Percentiles rank a stretch among this genome's conserved stretches.
Conservation (phyloP, 257 asterid genomes). For the Oldenlandia corymbosa region DNA sequence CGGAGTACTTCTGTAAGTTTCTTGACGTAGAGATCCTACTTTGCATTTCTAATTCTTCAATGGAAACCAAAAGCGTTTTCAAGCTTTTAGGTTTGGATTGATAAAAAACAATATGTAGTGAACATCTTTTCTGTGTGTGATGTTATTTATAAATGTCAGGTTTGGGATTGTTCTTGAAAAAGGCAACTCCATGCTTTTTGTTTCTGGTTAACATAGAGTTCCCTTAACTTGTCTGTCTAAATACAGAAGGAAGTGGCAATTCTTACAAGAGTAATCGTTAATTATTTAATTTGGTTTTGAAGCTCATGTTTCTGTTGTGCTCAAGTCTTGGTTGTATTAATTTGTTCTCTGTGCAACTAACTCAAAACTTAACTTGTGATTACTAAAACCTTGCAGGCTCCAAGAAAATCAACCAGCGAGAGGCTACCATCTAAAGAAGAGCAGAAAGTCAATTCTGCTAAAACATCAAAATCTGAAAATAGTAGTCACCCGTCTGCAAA, state of each 20-base stretch:
- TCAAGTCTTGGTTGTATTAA: not conserved
- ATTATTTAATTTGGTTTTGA: not conserved
- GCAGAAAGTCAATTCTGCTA: slow-evolving; percentile 38
- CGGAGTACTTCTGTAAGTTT: slow-evolving; percentile 73
- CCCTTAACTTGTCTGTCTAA: not conserved
- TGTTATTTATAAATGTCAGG: not conserved
- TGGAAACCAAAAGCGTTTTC: not conserved
- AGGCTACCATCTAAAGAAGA: slow-evolving; percentile 56
- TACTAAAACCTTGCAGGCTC: slow-evolving; percentile 39
- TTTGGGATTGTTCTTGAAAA: not conserved
- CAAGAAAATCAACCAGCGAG: slow-evolving; percentile 73
- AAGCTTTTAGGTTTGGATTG: not conserved
- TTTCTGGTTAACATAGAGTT: not conserved
- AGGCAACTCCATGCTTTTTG: not conserved
- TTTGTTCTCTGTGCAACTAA: not conserved
- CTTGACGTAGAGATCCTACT: not conserved
- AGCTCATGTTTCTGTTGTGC: not conserved
- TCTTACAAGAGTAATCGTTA: not conserved
- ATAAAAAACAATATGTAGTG: not conserved
- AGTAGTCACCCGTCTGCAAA: slow-evolving; percentile 38
- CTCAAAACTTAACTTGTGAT: not conserved
- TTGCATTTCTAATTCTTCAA: not conserved
- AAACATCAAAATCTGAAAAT: slow-evolving; percentile 52
- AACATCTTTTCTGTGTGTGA: not conserved
- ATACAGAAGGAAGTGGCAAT: not conserved